These are phyloP conservation scores for Arabis alpina DNA, from an alignment of 345 rosid species.

Conservation along the genomic window DNA sequence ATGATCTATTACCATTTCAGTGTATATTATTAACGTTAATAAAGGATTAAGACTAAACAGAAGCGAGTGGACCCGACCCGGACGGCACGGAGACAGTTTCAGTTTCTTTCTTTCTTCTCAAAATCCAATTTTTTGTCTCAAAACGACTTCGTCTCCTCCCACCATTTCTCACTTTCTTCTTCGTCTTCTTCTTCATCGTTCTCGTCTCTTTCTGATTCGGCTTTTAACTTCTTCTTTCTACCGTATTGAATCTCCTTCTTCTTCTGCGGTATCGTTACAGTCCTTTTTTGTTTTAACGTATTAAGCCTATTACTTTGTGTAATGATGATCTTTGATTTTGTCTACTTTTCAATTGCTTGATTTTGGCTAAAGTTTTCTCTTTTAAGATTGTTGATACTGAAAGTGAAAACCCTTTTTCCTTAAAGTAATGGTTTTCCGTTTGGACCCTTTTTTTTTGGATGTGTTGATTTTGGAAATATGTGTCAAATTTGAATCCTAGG, in stretches of 20 bases:
- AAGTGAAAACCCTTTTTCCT: no score
- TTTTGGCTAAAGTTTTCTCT: background rate
- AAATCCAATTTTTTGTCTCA: background rate
- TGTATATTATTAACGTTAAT: no score
- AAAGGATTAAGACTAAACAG: no score
- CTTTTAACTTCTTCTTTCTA: background rate
- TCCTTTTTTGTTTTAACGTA: background rate
- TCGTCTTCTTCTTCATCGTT: constrained; percentile 15
- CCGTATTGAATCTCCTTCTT: no score
- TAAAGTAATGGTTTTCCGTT: no score
- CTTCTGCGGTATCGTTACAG: constrained; percentile 32
- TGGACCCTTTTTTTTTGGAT: background rate
- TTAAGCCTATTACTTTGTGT: background rate
- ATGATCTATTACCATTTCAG: no score
- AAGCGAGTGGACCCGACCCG: constrained; percentile 39
- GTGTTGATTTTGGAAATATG: background rate
- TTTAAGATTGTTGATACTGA: background rate
- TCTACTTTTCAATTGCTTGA: background rate
- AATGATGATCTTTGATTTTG: background rate
- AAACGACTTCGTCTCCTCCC: constrained; percentile 39
- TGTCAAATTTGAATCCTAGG: constrained; percentile 8
- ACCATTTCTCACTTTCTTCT: constrained; percentile 24
- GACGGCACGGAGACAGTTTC: constrained; percentile 44
- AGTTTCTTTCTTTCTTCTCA: constrained; percentile 31
- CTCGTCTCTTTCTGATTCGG: constrained; percentile 18